These are phyloP conservation scores for Salvia rosmarinus DNA, from an alignment of 257 asterid species.

Conservation along the genomic window DNA sequence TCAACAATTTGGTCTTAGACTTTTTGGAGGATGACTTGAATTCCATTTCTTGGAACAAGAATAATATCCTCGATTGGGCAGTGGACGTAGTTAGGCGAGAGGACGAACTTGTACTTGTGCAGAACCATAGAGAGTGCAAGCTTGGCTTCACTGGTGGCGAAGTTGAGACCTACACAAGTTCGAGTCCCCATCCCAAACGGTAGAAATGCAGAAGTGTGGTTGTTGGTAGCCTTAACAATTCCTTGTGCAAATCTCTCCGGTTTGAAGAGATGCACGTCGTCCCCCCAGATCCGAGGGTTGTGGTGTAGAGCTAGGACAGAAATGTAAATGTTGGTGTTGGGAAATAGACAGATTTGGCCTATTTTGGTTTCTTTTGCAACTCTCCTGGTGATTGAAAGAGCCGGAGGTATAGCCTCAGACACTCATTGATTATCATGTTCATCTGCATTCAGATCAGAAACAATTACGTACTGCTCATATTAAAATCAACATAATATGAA, in stretches of 20 bases:
- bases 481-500: not conserved
- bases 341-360: conserved; percentile 44
- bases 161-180: conserved; percentile 65
- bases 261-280: conserved; percentile 54
- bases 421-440: conserved; percentile 69
- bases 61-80: conserved; percentile 53
- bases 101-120: conserved; percentile 46
- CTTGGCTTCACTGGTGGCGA: conserved; percentile 62
- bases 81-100: conserved; percentile 58
- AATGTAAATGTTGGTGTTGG: conserved; percentile 45
- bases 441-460: conserved; percentile 36
- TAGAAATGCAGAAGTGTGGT: conserved; percentile 49
- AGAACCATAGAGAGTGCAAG: conserved; percentile 56
- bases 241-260: conserved; percentile 66
- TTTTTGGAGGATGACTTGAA: conserved; percentile 47
- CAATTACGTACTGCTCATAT: not conserved
- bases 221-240: conserved; percentile 62
- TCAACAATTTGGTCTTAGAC: too few species aligned
- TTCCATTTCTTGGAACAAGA: conserved; percentile 57
- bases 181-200: conserved; percentile 68
- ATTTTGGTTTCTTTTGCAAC: conserved; percentile 42
- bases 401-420: conserved; percentile 62
- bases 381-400: conserved; percentile 48
- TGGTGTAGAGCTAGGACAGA: conserved; percentile 53
- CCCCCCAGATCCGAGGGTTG: conserved; percentile 55